Evolutionary conservation across 768 basidiomycete genomes (phyloP).

Genomic region (Boletus barrowsii): DNA sequence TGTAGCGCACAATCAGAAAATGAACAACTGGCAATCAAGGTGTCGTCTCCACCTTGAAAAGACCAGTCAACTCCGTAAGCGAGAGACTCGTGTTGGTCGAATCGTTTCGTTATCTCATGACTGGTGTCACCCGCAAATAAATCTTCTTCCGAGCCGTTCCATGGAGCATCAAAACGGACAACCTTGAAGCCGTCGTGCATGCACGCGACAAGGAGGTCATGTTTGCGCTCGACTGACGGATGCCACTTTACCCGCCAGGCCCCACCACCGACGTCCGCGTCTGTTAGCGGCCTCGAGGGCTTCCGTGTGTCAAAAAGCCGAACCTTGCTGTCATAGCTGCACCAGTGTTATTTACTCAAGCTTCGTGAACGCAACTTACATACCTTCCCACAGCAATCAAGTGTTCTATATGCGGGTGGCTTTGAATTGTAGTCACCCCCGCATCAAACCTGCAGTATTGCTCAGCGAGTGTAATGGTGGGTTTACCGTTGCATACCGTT

Average conservation of each 20-base stretch:
- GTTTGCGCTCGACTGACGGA: constrained; percentile 59
- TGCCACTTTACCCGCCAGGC: constrained; percentile 98
- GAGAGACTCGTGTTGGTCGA: constrained; percentile 75
- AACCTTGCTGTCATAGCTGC: constrained; percentile 81
- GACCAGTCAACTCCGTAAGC: constrained; percentile 96
- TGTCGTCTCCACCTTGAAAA: constrained; percentile 38
- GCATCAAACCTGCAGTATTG: constrained; percentile 69
- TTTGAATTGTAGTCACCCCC: constrained; percentile 89
- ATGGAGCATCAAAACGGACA: constrained; percentile 32
- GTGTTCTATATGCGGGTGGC: constrained; percentile 75
- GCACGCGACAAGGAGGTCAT: constrained; percentile 86
- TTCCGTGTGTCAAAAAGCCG: constrained; percentile 82
- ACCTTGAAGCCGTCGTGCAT: constrained; percentile 99
- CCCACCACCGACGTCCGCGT: constrained; percentile 80
- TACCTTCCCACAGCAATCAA: constrained; percentile 92
- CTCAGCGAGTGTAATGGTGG: neutral
- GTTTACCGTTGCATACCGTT: constrained; percentile 43
- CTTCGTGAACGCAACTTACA: constrained; percentile 11
- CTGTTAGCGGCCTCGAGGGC: constrained; percentile 50
- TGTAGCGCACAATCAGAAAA: constrained; percentile 91
- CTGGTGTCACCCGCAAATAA: constrained; percentile 11
- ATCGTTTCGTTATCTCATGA: constrained; percentile 50
- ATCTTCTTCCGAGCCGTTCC: neutral
- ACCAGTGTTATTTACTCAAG: neutral
- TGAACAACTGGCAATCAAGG: constrained; percentile 81